Conservation (phyloP, 2,329 filamentous ascomycete genomes). For the Calonectria montana region DNA sequence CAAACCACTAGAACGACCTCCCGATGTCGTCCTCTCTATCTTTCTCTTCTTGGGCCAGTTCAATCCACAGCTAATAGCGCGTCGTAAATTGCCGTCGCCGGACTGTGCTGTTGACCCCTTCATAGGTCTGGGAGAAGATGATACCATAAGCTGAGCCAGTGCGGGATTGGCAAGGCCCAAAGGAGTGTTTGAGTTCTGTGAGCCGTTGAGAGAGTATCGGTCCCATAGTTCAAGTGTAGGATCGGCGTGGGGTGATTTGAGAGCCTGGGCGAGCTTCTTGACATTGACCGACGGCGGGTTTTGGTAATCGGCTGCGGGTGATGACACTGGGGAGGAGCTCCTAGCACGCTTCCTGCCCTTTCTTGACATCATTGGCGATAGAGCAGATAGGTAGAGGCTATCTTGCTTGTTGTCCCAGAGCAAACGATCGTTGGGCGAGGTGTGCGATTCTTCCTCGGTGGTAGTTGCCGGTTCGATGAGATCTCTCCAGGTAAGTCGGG, state of each 20-base stretch:
- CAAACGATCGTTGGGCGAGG: constrained; percentile 71
- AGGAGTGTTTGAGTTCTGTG: constrained; percentile 55
- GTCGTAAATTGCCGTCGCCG: constrained; percentile 62
- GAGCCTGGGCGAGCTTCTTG: constrained; percentile 65
- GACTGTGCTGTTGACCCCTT: constrained; percentile 56
- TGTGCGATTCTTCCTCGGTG: constrained; percentile 57
- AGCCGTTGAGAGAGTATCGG: constrained; percentile 69
- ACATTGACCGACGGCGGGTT: constrained; percentile 65
- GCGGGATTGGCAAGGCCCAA: constrained; percentile 64
- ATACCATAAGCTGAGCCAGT: constrained; percentile 74
- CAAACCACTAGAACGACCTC: constrained; percentile 46
- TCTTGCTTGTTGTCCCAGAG: constrained; percentile 68
- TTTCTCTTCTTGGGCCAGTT: constrained; percentile 79
- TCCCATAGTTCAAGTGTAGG: constrained; percentile 83
- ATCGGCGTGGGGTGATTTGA: constrained; percentile 77
- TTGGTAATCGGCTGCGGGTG: constrained; percentile 65
- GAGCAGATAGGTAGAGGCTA: constrained; percentile 51
- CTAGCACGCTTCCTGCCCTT: constrained; percentile 74
- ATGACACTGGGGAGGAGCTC: constrained; percentile 79
- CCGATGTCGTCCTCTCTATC: constrained; percentile 60
- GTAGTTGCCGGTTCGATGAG: constrained; percentile 60
- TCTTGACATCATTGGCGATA: constrained; percentile 62
- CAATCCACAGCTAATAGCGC: constrained; percentile 75
- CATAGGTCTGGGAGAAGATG: constrained; percentile 74
- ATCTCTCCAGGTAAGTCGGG: constrained; percentile 68